A percentile compares a stretch with the other conserved stretches of the same genome.
Conservation (phyloP, 2,329 filamentous ascomycete genomes). For the Zymoseptoria passerinii region DNA sequence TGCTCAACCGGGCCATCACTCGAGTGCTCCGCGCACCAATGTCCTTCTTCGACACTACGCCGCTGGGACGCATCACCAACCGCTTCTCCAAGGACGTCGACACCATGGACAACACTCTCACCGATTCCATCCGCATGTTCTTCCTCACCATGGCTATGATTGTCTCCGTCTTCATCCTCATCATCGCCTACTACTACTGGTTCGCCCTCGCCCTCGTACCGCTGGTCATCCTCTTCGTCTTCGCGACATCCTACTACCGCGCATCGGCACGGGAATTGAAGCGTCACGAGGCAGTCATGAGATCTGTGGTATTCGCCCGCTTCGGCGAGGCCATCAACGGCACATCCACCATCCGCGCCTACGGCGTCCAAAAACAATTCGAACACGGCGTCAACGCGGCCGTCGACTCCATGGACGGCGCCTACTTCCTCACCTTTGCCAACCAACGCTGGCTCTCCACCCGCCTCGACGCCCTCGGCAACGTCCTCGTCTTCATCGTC, state of each 20-base stretch:
- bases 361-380: constrained; percentile 73
- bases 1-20: constrained; percentile 72
- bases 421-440: constrained; percentile 90
- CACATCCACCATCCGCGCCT: constrained; percentile 78
- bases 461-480: constrained; percentile 76
- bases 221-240: constrained; percentile 67
- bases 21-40: constrained; percentile 62
- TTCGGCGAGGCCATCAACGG: constrained; percentile 84
- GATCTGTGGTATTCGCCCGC: constrained; percentile 80
- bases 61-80: constrained; percentile 89
- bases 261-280: constrained; percentile 90
- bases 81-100: constrained; percentile 93
- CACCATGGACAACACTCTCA: constrained; percentile 83
- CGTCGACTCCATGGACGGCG: constrained; percentile 86
- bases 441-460: constrained; percentile 91
- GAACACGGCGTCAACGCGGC: constrained; percentile 58
- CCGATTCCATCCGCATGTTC: constrained; percentile 88
- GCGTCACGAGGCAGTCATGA: constrained; percentile 81
- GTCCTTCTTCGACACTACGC: constrained; percentile 97
- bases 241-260: constrained; percentile 81
- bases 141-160: constrained; percentile 78
- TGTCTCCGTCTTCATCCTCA: constrained; percentile 72
- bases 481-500: constrained; percentile 74
- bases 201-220: constrained; percentile 64
- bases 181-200: constrained; percentile 93